Evolutionary conservation across 2,329 filamentous ascomycete species (phyloP), one percentile per base, ranked within the genome.

Genomic region (Diplodia seriata): DNA sequence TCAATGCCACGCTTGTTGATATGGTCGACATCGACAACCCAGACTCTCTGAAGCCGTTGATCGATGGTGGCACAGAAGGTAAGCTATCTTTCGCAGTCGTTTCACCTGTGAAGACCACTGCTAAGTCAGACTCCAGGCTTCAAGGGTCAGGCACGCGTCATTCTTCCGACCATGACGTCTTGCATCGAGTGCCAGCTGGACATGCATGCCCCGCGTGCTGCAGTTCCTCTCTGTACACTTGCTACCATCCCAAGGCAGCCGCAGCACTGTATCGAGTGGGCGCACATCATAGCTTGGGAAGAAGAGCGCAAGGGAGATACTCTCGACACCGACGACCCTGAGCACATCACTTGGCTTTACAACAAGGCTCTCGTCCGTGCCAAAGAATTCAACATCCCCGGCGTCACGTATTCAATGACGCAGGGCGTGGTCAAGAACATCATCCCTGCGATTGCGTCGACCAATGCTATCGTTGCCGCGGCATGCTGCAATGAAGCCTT

Each of bases 381-480:
- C 0, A 80, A 89, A 68, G 92, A 99, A 76, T 99, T 97, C 81
- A 90, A 91, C 73, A 99, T 99, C 73, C 80, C 88, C 0, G 96
- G 95, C 9, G 92, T 99, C 68, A 98, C 95, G 1, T 99, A 99
- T 79, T 90, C 92, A 6, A 89, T 97, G 79, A 97, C 96, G 0
- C 95, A 99, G 78, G 96, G 95, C 68, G 96, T 98, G 2, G 93
- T 99, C 74, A 99, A 99, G 81, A 99, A 99, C 80, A 99, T 99
- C 79, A 99, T 99, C 70, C 95, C 95, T 0, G 96, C 95, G 33
- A 99, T 99, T 75, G 95, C 95, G 20, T 97, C 93, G 1, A 99
- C 95, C 7, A 99, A 99, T 77, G 94, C 95, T 68, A 95, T 99
- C 73, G 91, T 99, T 71, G 95, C 95, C 1, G 95, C 94, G 1